A percentile compares a stretch with the other conserved stretches of the same genome.
phyloP scores from a whole-genome alignment of 768 basidiomycete species.

The Kwoniella sp. region DNA sequence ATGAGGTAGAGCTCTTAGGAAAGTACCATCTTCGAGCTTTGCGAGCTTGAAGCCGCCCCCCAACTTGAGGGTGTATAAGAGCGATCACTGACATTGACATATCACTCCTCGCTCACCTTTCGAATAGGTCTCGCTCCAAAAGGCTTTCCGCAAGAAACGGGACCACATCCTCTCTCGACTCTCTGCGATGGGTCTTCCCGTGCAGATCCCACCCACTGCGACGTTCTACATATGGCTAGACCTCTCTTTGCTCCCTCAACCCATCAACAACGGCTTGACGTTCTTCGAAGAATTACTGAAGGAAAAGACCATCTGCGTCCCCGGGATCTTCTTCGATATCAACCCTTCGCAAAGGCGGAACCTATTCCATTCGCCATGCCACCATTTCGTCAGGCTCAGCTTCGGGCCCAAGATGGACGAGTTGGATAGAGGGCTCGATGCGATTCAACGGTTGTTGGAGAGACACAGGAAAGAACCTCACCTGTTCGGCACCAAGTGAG shows the following conservation, averaged over 20 bases:
- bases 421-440: constrained; percentile 83
- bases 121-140: constrained; percentile 72
- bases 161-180: constrained; percentile 86
- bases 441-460: constrained; percentile 76
- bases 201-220: constrained; percentile 62
- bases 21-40: no score
- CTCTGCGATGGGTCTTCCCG: constrained; percentile 73
- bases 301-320: constrained; percentile 74
- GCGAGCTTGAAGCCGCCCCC: no score
- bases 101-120: neutral
- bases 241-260: constrained; percentile 73
- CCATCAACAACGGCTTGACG: constrained; percentile 84
- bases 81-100: neutral
- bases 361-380: constrained; percentile 65
- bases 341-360: constrained; percentile 66
- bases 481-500: constrained; percentile 39
- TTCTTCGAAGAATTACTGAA: constrained; percentile 95
- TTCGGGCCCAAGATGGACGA: constrained; percentile 81
- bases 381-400: constrained; percentile 79
- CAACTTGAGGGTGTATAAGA: no score
- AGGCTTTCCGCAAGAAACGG: constrained; percentile 86
- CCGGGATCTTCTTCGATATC: constrained; percentile 74
- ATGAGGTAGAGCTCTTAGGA: no score
- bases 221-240: constrained; percentile 97
- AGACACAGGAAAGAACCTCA: constrained; percentile 55